phyloP scores from a whole-genome alignment of 2,329 filamentous ascomycete genomes.

The Cucurbitaria berberidis region DNA sequence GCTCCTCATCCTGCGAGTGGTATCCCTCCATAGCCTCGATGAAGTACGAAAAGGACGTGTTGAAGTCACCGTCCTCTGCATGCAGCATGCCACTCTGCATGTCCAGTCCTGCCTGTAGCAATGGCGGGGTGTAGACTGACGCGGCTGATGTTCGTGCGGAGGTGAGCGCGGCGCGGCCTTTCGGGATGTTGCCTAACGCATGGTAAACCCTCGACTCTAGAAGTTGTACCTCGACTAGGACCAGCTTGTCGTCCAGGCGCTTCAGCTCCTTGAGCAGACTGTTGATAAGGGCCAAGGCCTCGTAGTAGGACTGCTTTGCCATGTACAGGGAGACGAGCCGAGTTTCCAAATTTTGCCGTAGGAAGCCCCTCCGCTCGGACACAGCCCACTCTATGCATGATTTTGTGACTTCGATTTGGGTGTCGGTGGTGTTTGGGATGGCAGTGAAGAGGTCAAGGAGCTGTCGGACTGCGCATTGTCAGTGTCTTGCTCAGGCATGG shows the following conservation, averaged over 20 bases:
- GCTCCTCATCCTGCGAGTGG: constrained; percentile 85
- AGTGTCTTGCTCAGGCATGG: not conserved
- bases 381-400: constrained; percentile 99
- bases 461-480: constrained; percentile 74
- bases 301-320: constrained; percentile 97
- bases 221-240: constrained; percentile 96
- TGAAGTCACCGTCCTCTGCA: constrained; percentile 98
- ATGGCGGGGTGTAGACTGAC: constrained; percentile 93
- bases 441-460: constrained; percentile 93
- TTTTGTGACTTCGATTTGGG: constrained; percentile 93
- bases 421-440: constrained; percentile 93
- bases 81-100: constrained; percentile 99
- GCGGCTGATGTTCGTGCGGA: constrained; percentile 93
- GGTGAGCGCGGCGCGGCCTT: constrained; percentile 92
- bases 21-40: constrained; percentile 99
- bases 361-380: constrained; percentile 90
- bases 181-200: constrained; percentile 93
- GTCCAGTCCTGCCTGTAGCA: constrained; percentile 93
- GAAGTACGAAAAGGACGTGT: constrained; percentile 98
- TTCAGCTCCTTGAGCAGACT: constrained; percentile 94
- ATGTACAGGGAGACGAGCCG: constrained; percentile 93
- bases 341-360: constrained; percentile 97
- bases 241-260: constrained; percentile 96
- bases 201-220: constrained; percentile 98
- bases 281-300: constrained; percentile 96